A percentile compares a stretch with the other conserved stretches of the same genome.
phyloP scores from a whole-genome alignment of 169 alveolate genomes.

The Fabrea salina region DNA sequence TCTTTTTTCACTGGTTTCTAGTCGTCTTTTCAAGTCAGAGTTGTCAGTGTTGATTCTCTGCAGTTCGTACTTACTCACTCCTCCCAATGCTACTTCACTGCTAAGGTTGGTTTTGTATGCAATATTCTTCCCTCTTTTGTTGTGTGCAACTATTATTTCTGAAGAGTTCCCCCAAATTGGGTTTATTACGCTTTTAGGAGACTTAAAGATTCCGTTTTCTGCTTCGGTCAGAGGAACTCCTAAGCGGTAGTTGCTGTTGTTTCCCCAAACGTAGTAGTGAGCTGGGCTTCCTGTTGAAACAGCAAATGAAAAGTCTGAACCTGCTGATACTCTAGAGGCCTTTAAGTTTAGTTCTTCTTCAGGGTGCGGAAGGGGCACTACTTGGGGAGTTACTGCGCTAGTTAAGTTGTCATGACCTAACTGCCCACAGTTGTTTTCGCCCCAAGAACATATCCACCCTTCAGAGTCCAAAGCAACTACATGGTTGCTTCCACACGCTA shows the following conservation, averaged over 20 bases:
- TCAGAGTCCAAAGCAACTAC: background rate
- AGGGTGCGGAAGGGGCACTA: background rate
- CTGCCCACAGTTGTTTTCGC: conserved; percentile 1
- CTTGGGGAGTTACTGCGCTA: background rate
- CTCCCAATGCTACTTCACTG: background rate
- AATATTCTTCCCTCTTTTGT: conserved; percentile 9
- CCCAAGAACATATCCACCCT: background rate
- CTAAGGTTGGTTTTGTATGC: background rate
- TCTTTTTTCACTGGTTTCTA: background rate
- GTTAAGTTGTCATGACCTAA: no score
- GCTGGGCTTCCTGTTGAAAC: no score
- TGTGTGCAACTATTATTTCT: background rate
- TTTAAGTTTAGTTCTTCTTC: background rate
- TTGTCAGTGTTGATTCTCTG: background rate
- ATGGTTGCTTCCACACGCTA: conserved; percentile 24
- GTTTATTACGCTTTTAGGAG: background rate
- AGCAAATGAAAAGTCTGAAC: conserved; percentile 4
- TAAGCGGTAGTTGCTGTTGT: background rate
- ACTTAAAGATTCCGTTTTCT: background rate
- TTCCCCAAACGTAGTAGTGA: conserved; percentile 23
- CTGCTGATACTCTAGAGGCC: conserved; percentile 11
- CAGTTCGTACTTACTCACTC: background rate
- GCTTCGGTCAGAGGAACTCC: background rate
- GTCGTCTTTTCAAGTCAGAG: background rate
- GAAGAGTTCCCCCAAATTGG: background rate